Conservation (phyloP, 345 rosid species). For the Citrus unshiu region DNA sequence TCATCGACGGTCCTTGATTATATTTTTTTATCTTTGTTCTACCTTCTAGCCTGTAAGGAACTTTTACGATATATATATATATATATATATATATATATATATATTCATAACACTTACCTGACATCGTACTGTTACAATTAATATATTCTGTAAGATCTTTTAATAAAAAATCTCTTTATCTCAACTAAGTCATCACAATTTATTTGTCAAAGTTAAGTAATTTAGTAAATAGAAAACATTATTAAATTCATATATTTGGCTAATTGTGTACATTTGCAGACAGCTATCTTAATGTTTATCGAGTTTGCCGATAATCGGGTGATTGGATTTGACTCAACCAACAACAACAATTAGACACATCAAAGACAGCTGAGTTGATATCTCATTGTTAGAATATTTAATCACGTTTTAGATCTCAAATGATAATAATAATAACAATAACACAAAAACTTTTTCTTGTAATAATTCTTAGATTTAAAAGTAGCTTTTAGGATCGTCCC, state of each 20-base stretch:
- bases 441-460: not conserved
- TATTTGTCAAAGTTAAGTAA: not conserved
- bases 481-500: not conserved
- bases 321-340: conserved; percentile 22
- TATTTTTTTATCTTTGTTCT: too few relatives aligned
- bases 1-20: too few relatives aligned
- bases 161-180: too few relatives aligned
- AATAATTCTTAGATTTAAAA: not conserved
- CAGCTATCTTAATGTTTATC: not conserved
- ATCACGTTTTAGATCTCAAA: not conserved
- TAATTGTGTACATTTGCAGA: not conserved
- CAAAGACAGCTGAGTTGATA: not conserved
- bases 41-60: too few relatives aligned
- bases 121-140: too few relatives aligned
- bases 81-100: too few relatives aligned
- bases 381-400: not conserved
- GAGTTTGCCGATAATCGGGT: not conserved
- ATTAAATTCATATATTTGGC: not conserved
- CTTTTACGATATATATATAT: too few relatives aligned
- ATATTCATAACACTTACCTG: too few relatives aligned
- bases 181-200: not conserved
- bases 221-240: not conserved
- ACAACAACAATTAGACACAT: conserved; percentile 9
- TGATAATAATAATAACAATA: not conserved
- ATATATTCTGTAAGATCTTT: too few relatives aligned